Conservation (phyloP, 2,329 filamentous ascomycete species). For the Mycosphaerella sp. region DNA sequence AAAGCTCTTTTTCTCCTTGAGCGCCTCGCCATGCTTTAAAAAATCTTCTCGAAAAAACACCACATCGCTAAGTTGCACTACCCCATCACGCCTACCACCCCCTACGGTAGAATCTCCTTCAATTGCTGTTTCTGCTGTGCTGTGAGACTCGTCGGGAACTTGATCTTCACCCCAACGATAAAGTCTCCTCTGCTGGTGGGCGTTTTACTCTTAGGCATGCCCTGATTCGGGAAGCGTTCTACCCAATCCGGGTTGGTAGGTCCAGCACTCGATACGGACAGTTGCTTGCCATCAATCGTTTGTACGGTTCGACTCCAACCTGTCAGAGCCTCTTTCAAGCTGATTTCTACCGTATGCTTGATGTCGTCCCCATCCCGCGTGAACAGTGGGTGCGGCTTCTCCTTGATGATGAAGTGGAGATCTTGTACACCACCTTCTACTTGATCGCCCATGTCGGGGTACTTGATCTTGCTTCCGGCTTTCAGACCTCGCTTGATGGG, state of each 20-base stretch:
- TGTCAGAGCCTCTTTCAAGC: constrained; percentile 87
- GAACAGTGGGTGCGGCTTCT: constrained; percentile 85
- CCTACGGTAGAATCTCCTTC: constrained; percentile 59
- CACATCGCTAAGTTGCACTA: constrained; percentile 24
- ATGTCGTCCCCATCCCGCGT: constrained; percentile 85
- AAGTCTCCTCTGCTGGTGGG: constrained; percentile 79
- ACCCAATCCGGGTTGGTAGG: constrained; percentile 79
- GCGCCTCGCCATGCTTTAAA: constrained; percentile 4
- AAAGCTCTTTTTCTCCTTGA: too few relatives aligned
- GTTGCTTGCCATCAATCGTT: constrained; percentile 85
- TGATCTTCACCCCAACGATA: constrained; percentile 83
- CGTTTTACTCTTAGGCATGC: constrained; percentile 93
- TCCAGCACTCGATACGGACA: constrained; percentile 70
- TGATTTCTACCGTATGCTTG: constrained; percentile 68
- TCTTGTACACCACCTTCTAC: constrained; percentile 95
- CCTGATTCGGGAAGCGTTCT: constrained; percentile 75
- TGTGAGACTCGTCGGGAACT: constrained; percentile 76
- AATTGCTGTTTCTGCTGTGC: constrained; percentile 71
- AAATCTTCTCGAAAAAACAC: background rate
- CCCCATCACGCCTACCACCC: background rate
- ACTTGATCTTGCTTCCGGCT: constrained; percentile 97
- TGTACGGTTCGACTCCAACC: constrained; percentile 88
- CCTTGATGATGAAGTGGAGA: constrained; percentile 86
- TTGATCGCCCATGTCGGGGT: constrained; percentile 94
- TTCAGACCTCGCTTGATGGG: constrained; percentile 94